Evolutionary conservation across 75 land plant species (phyloP).

Genomic region (Isoetes taiwanensis): DNA sequence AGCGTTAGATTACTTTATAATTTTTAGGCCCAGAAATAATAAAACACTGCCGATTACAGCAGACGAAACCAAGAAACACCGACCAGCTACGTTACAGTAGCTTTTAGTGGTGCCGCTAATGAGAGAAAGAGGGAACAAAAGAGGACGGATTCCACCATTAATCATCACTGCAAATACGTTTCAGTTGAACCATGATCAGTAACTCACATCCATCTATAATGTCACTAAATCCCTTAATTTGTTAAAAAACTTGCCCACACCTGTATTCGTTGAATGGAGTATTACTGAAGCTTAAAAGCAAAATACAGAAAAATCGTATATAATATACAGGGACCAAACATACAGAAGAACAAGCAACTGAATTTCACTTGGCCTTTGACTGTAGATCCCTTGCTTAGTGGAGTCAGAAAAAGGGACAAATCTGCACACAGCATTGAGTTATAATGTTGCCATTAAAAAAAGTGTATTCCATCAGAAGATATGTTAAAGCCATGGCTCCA

Average conservation of each 20-base stretch:
- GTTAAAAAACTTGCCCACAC: neutral
- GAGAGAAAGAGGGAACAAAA: conserved; percentile 17
- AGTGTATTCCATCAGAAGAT: too few species aligned
- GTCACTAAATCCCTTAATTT: neutral
- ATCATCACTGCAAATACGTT: neutral
- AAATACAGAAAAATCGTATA: too few species aligned
- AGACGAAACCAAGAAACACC: conserved; percentile 16
- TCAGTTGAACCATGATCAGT: neutral
- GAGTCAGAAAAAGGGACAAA: too few species aligned
- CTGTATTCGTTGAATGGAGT: neutral
- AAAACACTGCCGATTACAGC: conserved; percentile 29
- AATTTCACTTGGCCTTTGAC: too few species aligned
- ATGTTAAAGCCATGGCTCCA: too few species aligned
- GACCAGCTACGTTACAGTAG: conserved; percentile 12
- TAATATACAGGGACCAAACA: neutral
- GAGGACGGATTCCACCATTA: neutral
- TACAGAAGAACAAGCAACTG: neutral
- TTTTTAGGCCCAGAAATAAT: conserved; percentile 36
- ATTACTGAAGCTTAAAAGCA: too few species aligned
- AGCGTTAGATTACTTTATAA: conserved; percentile 15
- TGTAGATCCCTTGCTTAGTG: too few species aligned
- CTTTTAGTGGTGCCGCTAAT: conserved; percentile 13
- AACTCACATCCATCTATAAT: neutral
- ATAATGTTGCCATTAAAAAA: too few species aligned
- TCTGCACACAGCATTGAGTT: too few species aligned